A percentile compares a stretch with the other conserved stretches of the same genome.
Evolutionary conservation across 2,329 filamentous ascomycete species (phyloP).

Genomic region (Alternaria postmessia): DNA sequence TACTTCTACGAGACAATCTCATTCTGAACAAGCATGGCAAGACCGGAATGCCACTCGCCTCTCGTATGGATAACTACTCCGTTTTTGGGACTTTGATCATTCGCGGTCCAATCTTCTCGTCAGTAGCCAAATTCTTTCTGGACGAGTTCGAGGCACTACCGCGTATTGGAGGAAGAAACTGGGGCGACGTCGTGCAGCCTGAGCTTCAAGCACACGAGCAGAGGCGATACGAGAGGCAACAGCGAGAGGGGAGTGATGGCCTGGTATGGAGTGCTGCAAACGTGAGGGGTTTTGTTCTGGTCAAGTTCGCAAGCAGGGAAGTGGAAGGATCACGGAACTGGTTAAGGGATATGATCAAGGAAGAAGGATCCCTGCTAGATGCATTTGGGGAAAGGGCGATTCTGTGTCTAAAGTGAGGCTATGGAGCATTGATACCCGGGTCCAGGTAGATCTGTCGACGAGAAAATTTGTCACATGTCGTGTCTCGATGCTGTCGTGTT

Average conservation of each 20-base stretch:
- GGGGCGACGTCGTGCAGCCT: slow-evolving; percentile 59
- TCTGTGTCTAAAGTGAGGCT: slow-evolving; percentile 64
- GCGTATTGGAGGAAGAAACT: slow-evolving; percentile 83
- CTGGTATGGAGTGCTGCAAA: slow-evolving; percentile 51
- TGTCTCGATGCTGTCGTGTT: slow-evolving; percentile 5
- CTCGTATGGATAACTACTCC: slow-evolving; percentile 75
- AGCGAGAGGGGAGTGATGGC: slow-evolving; percentile 60
- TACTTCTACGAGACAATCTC: slow-evolving; percentile 86
- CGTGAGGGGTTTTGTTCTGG: slow-evolving; percentile 74
- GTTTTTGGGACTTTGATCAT: slow-evolving; percentile 88
- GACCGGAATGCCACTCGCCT: slow-evolving; percentile 40
- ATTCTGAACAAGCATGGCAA: slow-evolving; percentile 67
- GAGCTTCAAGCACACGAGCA: slow-evolving; percentile 54
- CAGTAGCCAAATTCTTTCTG: slow-evolving; percentile 77
- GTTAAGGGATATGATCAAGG: slow-evolving; percentile 76
- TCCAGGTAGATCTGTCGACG: neutral
- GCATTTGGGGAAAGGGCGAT: slow-evolving; percentile 83
- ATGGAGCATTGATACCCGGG: neutral
- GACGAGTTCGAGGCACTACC: slow-evolving; percentile 80
- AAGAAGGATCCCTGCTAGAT: slow-evolving; percentile 74
- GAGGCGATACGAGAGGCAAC: slow-evolving; percentile 62
- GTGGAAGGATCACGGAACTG: slow-evolving; percentile 84
- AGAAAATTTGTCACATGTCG: neutral
- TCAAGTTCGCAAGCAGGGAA: slow-evolving; percentile 86
- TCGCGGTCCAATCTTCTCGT: slow-evolving; percentile 73